Evolutionary conservation across 1,284 basidiomycete genomes (phyloP), one percentile per base, ranked within the genome.

Genomic region (Malassezia sympodialis): DNA sequence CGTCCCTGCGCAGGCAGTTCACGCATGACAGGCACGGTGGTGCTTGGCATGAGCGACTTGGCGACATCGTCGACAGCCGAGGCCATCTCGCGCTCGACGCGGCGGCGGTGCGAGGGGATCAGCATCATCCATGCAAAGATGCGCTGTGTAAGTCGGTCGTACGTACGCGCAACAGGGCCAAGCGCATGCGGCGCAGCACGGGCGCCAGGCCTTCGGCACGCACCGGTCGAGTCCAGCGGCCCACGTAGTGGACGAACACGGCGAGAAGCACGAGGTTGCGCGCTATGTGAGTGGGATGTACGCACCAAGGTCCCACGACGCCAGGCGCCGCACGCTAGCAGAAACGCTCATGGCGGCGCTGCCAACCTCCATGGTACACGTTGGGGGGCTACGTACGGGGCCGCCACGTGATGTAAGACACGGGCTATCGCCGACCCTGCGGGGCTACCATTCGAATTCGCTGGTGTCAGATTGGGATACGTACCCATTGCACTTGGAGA

Each of bases 401-500:
- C 37, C 8, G 1, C 8, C 41, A 43, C 41, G 41, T 27, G 41
- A 27, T 24, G n/a, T 44, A 28, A n/a, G n/a, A n/a, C n/a, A 30
- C 10, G 28, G 12, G 44, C 44, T 24, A 19, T 46, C 17, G 6
- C 28, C 7, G 32, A 15, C 31, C 6, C 3, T 32, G 31, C 3
- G 32, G 28, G 28, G 26, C 31, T 57, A 57, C 55, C 55, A 57
- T 27, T 57, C 55, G 24, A 57, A 57, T 21, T 57, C 55, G 32
- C 55, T 56, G 53, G 8, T 8, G 40, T 27, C 28, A 28, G n/a
- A 24, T 17, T 4, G n/a, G 4, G 23, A 4, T 35, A 69, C 69
- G 14, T 27, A 74, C 69, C 75, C 76, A 39, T 76, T 91, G 78
- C 93, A 96, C 76, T 96, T 94, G 56, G 87, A 83, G 75, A 99